These are phyloP conservation scores for Ogataea pignaliae DNA, from an alignment of 805 yeast genomes.

Conservation along the genomic window DNA sequence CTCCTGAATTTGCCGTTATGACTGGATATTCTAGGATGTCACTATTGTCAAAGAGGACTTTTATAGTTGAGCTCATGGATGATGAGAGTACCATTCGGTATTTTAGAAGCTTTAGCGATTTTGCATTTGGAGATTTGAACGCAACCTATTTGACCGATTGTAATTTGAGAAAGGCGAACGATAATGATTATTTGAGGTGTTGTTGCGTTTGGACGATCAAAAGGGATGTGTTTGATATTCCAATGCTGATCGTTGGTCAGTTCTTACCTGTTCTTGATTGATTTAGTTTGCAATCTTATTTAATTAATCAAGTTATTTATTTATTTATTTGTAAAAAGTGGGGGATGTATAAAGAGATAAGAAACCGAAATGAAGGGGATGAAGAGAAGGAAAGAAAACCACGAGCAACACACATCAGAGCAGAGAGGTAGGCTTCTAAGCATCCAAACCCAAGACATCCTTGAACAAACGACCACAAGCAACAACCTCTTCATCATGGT, in stretches of 20 bases:
- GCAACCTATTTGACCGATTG: constrained; percentile 49
- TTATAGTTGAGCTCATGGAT: constrained; percentile 79
- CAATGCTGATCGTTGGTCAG: constrained; percentile 80
- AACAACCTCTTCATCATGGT: constrained; percentile 53
- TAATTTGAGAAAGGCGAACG: constrained; percentile 35
- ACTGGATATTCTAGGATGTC: constrained; percentile 61
- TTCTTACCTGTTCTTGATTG: constrained; percentile 58
- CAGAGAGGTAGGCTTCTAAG: no score
- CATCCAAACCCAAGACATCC: constrained; percentile 18
- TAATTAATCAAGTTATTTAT: background rate
- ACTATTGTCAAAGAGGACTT: constrained; percentile 54
- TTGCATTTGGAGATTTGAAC: constrained; percentile 65
- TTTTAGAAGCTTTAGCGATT: constrained; percentile 63
- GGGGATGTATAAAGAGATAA: background rate
- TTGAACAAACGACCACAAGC: constrained; percentile 30
- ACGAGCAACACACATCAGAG: no score
- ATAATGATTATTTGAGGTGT: constrained; percentile 46
- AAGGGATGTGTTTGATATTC: constrained; percentile 77
- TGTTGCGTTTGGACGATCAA: constrained; percentile 84
- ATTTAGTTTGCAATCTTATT: background rate
- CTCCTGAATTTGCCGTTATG: constrained; percentile 67
- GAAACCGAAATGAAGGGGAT: background rate
- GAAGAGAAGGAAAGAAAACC: background rate
- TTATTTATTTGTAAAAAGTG: background rate
- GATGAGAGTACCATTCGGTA: constrained; percentile 69